Evolutionary conservation across 2,329 filamentous ascomycete genomes (phyloP).

Genomic region (Aspergillus sp.): DNA sequence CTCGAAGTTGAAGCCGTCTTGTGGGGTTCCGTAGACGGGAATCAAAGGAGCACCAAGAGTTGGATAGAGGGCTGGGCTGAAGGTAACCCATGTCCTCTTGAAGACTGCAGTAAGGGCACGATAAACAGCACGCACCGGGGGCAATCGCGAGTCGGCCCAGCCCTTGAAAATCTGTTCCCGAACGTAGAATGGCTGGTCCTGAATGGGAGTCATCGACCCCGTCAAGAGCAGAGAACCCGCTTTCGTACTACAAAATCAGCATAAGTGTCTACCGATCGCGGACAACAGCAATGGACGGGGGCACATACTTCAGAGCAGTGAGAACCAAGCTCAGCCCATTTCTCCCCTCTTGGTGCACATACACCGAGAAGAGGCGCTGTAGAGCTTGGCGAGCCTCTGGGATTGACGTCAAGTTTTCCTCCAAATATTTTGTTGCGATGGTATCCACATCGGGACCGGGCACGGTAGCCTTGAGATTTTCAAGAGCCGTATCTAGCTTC

Average conservation of each 20-base stretch:
- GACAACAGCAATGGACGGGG: background rate
- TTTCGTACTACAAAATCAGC: slow-evolving; percentile 44
- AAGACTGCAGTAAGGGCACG: slow-evolving; percentile 51
- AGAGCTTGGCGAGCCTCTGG: slow-evolving; percentile 52
- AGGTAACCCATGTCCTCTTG: slow-evolving; percentile 54
- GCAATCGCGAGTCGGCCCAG: slow-evolving; percentile 56
- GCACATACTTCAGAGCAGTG: slow-evolving; percentile 52
- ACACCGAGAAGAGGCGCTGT: slow-evolving; percentile 48
- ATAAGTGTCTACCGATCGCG: background rate
- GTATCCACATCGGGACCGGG: slow-evolving; percentile 34
- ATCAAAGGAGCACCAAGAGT: slow-evolving; percentile 56
- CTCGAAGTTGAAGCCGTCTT: slow-evolving; percentile 54
- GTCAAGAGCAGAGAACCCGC: slow-evolving; percentile 58
- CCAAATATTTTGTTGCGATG: slow-evolving; percentile 47
- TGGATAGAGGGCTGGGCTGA: slow-evolving; percentile 50
- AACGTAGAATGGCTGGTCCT: slow-evolving; percentile 54
- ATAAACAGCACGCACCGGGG: slow-evolving; percentile 52
- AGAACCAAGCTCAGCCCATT: slow-evolving; percentile 54
- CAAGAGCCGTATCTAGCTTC: slow-evolving; percentile 43
- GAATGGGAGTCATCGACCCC: slow-evolving; percentile 55
- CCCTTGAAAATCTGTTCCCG: slow-evolving; percentile 54
- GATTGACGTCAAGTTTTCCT: slow-evolving; percentile 49
- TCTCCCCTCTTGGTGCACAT: slow-evolving; percentile 50
- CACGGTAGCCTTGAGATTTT: slow-evolving; percentile 26
- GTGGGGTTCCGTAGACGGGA: slow-evolving; percentile 53